phyloP scores from a whole-genome alignment of 768 basidiomycete genomes.

The Rickenella mellea region DNA sequence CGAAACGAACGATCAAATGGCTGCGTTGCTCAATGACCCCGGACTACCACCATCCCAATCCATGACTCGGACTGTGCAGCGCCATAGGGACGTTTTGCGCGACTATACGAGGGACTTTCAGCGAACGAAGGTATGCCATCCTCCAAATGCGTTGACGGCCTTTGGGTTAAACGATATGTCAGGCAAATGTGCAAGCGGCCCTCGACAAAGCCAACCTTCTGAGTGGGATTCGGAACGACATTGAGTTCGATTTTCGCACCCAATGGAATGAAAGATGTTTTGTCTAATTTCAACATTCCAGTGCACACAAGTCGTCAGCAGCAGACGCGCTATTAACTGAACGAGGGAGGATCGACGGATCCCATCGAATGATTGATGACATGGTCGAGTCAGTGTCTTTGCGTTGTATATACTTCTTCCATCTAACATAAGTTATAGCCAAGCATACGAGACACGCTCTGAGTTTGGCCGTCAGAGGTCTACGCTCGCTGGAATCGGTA shows the following conservation, averaged over 20 bases:
- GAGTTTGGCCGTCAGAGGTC: slow-evolving; percentile 82
- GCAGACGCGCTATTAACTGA: slow-evolving; percentile 85
- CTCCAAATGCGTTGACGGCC: neutral
- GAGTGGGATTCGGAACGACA: slow-evolving; percentile 88
- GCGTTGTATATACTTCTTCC: neutral
- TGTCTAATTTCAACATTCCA: slow-evolving; percentile 20
- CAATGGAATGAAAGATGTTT: too few relatives aligned
- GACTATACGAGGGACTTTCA: slow-evolving; percentile 80
- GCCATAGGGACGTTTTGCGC: slow-evolving; percentile 83
- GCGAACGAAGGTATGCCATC: slow-evolving; percentile 63
- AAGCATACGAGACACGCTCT: slow-evolving; percentile 93
- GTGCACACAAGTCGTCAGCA: slow-evolving; percentile 85
- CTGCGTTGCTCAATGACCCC: slow-evolving; percentile 54
- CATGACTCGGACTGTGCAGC: slow-evolving; percentile 81
- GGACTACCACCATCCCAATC: slow-evolving; percentile 67
- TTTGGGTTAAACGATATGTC: slow-evolving; percentile 1
- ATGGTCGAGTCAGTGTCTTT: slow-evolving; percentile 63
- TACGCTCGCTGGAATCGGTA: slow-evolving; percentile 69
- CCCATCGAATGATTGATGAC: slow-evolving; percentile 91
- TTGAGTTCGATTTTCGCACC: slow-evolving; percentile 47
- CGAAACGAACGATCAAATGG: slow-evolving; percentile 79
- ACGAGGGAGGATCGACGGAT: slow-evolving; percentile 82
- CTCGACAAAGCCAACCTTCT: slow-evolving; percentile 83
- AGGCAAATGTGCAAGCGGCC: slow-evolving; percentile 76
- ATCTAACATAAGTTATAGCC: slow-evolving; percentile 35